Evolutionary conservation across 768 basidiomycete species (phyloP).

Genomic region (Suillus paluster): DNA sequence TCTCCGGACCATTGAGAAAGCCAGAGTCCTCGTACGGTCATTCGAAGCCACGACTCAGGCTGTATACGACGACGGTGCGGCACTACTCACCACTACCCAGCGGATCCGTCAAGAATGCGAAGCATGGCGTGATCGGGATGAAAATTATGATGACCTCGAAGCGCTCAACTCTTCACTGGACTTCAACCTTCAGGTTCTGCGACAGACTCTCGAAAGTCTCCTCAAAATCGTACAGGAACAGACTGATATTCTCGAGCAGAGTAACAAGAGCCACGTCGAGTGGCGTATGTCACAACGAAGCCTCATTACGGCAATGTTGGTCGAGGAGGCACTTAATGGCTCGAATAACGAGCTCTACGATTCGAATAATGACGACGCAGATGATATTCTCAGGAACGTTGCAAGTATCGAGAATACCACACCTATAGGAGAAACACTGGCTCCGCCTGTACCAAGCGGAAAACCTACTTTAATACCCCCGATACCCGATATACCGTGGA

Average conservation of each 20-base stretch:
- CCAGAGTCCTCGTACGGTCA: conserved; percentile 49
- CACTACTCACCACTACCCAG: conserved; percentile 46
- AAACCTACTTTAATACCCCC: conserved; percentile 7
- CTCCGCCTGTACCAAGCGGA: conserved; percentile 19
- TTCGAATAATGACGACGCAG: conserved; percentile 14
- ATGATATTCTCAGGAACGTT: conserved; percentile 16
- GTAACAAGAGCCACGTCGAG: conserved; percentile 46
- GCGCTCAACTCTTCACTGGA: conserved; percentile 35
- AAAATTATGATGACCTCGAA: conserved; percentile 33
- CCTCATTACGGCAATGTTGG: conserved; percentile 32
- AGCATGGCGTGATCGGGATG: conserved; percentile 24
- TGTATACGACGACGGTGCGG: conserved; percentile 52
- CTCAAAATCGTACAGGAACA: conserved; percentile 45
- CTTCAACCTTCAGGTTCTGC: conserved; percentile 38
- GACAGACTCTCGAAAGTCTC: conserved; percentile 45
- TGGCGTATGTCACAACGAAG: conserved; percentile 51
- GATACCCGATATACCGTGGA: neutral
- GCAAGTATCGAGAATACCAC: conserved; percentile 8
- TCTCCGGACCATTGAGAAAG: conserved; percentile 47
- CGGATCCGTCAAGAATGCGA: conserved; percentile 31
- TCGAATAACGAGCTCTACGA: conserved; percentile 15
- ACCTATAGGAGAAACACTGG: conserved; percentile 7
- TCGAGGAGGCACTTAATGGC: conserved; percentile 23
- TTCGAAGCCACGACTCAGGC: conserved; percentile 54
- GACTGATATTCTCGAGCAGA: conserved; percentile 39